Base-by-base conservation (phyloP, 2,329 filamentous ascomycete genomes). In the Curvularia sp. region DNA sequence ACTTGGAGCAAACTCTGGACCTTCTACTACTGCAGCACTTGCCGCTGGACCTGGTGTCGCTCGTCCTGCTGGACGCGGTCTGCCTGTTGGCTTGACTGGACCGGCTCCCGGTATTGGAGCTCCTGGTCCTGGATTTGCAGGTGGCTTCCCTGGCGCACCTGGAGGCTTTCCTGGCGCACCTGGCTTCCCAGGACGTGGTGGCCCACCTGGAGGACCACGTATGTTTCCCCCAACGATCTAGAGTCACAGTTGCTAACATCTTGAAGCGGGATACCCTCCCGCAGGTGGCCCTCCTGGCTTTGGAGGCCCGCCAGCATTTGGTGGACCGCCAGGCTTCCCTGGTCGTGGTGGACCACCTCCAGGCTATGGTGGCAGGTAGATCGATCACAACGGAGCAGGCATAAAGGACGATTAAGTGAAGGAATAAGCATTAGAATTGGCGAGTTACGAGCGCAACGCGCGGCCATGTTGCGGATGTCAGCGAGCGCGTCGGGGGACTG, bases 41-140 rank as follows among this genome's bases (percentile, higher is more conserved):
- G 85, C 89, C 61, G 87, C 92, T 67, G 95, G 95, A 49, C 91
- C 93, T 63, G 95, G 95, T 72, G 92, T 98, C 67, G 90, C 92
- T 65, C 89, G 93, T 75, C 93, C 95, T 69, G 93, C 93, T 72
- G 95, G 95, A 69, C 87, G 95, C 78, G 95, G 95, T 76, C 80
- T 83, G 75, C 89, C 92, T 31, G 86, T 94, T 70, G 93, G 93
- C 54, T 84, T 98, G 64, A 92, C 92, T 70, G 93, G 94, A 31
- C 94, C 94, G 74, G 92, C 92, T 78, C 89, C 90, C 73, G 94
- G 93, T 75, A 89, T 97, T 74, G 94, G 92, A 71, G 89, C 88
- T 59, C 90, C 87, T 55, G 89, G 90, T 49, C 89, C 90, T 54
- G 82, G 84, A 18, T 83, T 82, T 46, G 84, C 84, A 57, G 84